Base-by-base conservation (phyloP, 805 yeast species). In the Yamadazyma endophytica region DNA sequence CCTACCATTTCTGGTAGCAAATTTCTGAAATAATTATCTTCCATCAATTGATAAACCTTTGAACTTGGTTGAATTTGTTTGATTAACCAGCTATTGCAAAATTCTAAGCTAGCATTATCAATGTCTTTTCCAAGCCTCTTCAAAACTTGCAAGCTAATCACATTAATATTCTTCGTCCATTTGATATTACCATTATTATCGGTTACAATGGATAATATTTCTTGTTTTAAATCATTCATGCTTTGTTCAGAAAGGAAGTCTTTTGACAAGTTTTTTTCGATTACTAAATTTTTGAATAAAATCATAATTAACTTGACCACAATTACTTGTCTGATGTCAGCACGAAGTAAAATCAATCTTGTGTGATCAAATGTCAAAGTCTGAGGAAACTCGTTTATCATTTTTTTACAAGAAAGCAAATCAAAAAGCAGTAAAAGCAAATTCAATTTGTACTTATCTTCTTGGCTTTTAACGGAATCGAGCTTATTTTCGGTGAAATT, bases 171-270 rank as follows among this genome's bases (percentile, higher is more conserved):
- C 49, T 85, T 75, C 1, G 96, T 86, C 96, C 96, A 86, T 61
- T 88, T 85, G 36, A 85, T 77, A 52, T 83, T 84, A 2, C 95
- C 95, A 47, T 80, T 82, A 37, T 82, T 86, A 56, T 86, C 95
- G 20, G 87, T 76, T 12, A 86, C 86, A 27, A 86, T 82, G 19
- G 89, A 82, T 32, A 83, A 60, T 24, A 87, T 74, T 47, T 85
- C 90, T 31, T 68, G 77, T 54, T 82, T 86, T 33, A 86, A 64
- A 29, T 56, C 63, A 32, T 61, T 54, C 35, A 71, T 50, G 24
- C 66, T 54, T 29, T 64, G 65, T 13, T 61, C 51, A 24, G 55
- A 47, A 18, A 59, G 42, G 31, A 62, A 45, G 15, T 42, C 37
- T 17, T 40, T 42, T 21, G 52, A 42, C 1, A 51, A 38, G 20